Percentiles rank a stretch among this genome's conserved stretches.
phyloP scores from a whole-genome alignment of 148 eudicot species.

The Nyssa sinensis region DNA sequence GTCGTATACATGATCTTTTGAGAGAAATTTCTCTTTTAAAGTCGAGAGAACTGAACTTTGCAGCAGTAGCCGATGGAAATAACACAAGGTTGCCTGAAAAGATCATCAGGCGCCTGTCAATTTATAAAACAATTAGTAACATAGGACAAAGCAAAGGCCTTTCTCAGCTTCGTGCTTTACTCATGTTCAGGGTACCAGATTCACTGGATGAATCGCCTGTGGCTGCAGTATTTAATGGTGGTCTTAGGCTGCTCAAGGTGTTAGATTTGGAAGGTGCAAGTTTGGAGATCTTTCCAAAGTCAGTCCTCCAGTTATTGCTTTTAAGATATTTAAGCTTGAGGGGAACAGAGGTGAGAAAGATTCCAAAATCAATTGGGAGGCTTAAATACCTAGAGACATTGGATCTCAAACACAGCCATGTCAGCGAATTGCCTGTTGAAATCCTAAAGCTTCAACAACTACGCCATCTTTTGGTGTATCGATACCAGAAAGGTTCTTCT shows the following conservation, averaged over 20 bases:
- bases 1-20: constrained; percentile 2
- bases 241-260: constrained; percentile 4
- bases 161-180: neutral
- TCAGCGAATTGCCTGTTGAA: constrained; percentile 8
- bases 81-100: neutral
- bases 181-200: neutral
- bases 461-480: constrained; percentile 1
- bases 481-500: too few relatives aligned
- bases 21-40: neutral
- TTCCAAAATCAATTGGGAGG: constrained; percentile 2
- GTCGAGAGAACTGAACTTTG: constrained; percentile 6
- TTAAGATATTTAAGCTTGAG: constrained; percentile 5
- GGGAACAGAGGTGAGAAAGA: neutral
- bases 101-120: neutral
- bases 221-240: too few relatives aligned
- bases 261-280: constrained; percentile 5
- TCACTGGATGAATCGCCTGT: too few relatives aligned
- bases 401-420: constrained; percentile 2
- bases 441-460: constrained; percentile 15
- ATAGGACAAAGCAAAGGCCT: neutral
- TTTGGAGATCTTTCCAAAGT: neutral
- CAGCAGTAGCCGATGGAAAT: neutral
- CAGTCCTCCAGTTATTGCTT: neutral
- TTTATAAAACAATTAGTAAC: neutral
- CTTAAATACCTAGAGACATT: constrained; percentile 8